Evolutionary conservation across 768 basidiomycete genomes (phyloP), one percentile per base, ranked within the genome.

Genomic region (Atractiella rhizophila): DNA sequence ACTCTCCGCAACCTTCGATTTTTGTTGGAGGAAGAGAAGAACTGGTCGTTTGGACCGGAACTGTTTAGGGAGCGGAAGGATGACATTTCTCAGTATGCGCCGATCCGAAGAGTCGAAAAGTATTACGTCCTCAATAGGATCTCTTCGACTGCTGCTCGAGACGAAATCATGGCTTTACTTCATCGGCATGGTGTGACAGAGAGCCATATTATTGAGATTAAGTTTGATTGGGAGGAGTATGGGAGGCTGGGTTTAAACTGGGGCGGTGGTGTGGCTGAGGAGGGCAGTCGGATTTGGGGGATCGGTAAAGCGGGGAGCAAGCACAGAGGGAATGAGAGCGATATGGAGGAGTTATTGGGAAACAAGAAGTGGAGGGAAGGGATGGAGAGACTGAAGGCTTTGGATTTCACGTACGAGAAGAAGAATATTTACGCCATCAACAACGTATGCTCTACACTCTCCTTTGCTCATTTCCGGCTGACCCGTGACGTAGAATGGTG

Each of bases 371-470:
- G 41, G 16, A 34, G 26, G 12, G 39, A 48, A 28, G 39, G 29
- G 30, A 35, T 52, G 8, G 47, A 43, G 0, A 40, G 47, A 11
- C 46, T 55, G 4, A 46, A 52, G n/a, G 54, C 51, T 4, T 43
- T 55, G 43, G 54, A 55, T 41, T 55, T 47, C 19, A 51, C 48
- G 21, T 47, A 46, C 20, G 51, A 55, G 43, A 52, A 55, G 41
- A 55, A 55, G 47, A 55, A 55, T 39, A 47, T 55, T 15, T 55
- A 55, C 40, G 54, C 54, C 3, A 55, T 55, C 43, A 55, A 55
- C 43, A 55, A 55, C 39, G 54, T 53, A 35, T 37, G 18, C 25
- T 20, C 33, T 9, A 10, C 27, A 13, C 38, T 40, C 8, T n/a
- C 4, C 24, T n/a, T 19, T 0, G 21, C 16, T 34, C 8, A 13